phyloP scores from a whole-genome alignment of 306 rosid genomes.

The Phaseolus lunatus region DNA sequence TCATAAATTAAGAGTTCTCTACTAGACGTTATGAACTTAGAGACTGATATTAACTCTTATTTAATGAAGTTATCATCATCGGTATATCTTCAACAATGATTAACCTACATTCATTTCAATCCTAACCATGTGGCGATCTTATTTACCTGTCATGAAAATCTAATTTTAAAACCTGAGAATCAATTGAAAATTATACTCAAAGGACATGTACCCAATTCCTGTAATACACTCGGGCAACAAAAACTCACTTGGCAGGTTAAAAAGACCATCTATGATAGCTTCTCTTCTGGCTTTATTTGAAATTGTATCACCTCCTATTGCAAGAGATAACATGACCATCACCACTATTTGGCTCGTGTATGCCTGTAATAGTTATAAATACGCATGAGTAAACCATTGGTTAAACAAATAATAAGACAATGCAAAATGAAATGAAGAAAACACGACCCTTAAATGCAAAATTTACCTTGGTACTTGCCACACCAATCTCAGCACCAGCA shows the following conservation, averaged over 20 bases:
- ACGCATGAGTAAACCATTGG: conserved; percentile 34
- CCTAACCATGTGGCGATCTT: conserved; percentile 15
- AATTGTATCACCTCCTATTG: conserved; percentile 90
- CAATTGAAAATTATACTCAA: not conserved
- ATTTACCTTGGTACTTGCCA: conserved; percentile 97
- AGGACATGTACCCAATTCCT: conserved; percentile 14
- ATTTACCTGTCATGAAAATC: not conserved
- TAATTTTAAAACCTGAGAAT: conserved; percentile 7
- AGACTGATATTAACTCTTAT: not conserved
- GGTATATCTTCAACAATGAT: conserved; percentile 7
- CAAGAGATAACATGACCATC: conserved; percentile 97
- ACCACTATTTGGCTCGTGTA: conserved; percentile 99
- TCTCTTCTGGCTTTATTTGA: conserved; percentile 88
- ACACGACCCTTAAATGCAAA: conserved; percentile 34
- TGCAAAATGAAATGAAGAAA: conserved; percentile 40
- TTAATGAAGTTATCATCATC: conserved; percentile 4
- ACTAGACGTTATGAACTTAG: not conserved
- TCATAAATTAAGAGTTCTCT: not conserved
- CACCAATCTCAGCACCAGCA: conserved; percentile 99
- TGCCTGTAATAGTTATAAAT: conserved; percentile 60
- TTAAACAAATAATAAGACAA: conserved; percentile 33
- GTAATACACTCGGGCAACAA: conserved; percentile 26
- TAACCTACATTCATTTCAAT: not conserved
- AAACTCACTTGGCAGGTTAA: conserved; percentile 90
- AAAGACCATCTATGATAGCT: conserved; percentile 86